These are phyloP conservation scores for Sapria himalayana DNA, from an alignment of 345 rosid species.

Conservation along the genomic window DNA sequence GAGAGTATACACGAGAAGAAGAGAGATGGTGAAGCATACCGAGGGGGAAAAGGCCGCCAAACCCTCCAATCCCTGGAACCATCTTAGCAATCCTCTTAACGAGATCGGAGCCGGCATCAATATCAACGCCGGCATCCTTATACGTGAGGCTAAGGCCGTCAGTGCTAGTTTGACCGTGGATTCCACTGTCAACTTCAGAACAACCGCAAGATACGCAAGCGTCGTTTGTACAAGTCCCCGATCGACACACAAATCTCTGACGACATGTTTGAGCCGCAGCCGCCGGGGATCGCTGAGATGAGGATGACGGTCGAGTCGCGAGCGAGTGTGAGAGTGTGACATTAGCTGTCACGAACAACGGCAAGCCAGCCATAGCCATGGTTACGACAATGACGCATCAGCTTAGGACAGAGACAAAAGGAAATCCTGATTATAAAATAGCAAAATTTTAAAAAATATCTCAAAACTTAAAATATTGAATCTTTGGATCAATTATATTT, in stretches of 20 bases:
- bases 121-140: conserved; percentile 83
- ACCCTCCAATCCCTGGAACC: conserved; percentile 90
- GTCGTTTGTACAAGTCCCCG: background rate
- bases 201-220: background rate
- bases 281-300: too few species aligned
- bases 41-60: conserved; percentile 73
- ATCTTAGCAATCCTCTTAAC: conserved; percentile 64
- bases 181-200: background rate
- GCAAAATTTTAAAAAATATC: too few species aligned
- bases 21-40: conserved; percentile 19
- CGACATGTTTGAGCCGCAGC: too few species aligned
- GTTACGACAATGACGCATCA: too few species aligned
- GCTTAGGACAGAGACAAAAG: too few species aligned
- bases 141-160: conserved; percentile 52
- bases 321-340: too few species aligned
- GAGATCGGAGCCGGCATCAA: conserved; percentile 84
- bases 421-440: too few species aligned
- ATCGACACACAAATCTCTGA: background rate
- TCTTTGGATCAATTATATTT: too few species aligned
- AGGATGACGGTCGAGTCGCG: too few species aligned
- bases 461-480: too few species aligned
- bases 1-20: background rate
- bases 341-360: too few species aligned
- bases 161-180: background rate
- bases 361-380: too few species aligned